These are phyloP conservation scores for Aureobasidium sp. DNA, from an alignment of 2,329 filamentous ascomycete species.

Conservation along the genomic window DNA sequence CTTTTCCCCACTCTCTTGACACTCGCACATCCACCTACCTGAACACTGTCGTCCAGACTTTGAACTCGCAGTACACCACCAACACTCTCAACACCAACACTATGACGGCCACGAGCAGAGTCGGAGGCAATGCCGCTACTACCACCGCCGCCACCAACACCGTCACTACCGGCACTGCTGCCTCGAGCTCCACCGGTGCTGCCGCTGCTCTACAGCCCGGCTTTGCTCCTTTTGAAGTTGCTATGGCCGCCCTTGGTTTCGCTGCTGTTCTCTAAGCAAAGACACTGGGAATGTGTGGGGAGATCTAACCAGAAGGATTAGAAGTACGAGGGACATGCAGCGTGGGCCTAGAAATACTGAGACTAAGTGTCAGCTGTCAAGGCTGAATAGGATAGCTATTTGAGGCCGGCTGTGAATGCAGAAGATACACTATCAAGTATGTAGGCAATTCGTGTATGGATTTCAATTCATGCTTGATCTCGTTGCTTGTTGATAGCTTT, in stretches of 20 bases:
- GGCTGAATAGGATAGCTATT: not conserved
- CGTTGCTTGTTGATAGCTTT: too few relatives aligned
- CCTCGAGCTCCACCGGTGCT: not conserved
- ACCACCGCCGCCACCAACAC: not conserved
- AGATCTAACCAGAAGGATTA: not conserved
- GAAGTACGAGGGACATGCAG: not conserved
- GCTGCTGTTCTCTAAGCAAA: not conserved
- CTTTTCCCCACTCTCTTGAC: not conserved
- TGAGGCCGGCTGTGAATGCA: not conserved
- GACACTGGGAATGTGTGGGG: not conserved
- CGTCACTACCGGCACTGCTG: not conserved
- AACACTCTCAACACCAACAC: not conserved
- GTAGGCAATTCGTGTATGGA: not conserved
- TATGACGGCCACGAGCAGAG: not conserved
- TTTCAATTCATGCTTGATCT: not conserved
- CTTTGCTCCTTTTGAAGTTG: not conserved
- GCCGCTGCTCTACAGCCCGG: not conserved
- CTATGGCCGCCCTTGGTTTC: slow-evolving; percentile 4
- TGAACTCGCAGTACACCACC: not conserved
- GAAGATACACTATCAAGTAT: not conserved
- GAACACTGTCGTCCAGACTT: not conserved
- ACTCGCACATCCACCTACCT: not conserved
- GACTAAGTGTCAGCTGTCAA: not conserved
- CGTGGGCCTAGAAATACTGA: not conserved
- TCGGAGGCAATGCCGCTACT: not conserved